Evolutionary conservation across 2,329 filamentous ascomycete genomes (phyloP).

Genomic region (Diaporthe sp.): DNA sequence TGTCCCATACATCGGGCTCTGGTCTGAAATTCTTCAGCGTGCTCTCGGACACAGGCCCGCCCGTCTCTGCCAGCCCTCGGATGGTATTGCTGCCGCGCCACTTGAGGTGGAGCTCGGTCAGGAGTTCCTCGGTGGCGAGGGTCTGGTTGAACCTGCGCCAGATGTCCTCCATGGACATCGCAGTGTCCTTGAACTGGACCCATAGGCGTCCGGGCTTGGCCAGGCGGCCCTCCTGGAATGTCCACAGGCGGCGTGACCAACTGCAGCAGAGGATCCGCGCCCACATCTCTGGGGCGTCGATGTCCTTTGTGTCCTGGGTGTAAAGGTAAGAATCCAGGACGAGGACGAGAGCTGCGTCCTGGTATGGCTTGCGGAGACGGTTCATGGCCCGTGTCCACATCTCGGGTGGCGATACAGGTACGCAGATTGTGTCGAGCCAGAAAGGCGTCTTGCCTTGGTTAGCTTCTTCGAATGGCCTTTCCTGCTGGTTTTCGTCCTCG

Average conservation of each 20-base stretch:
- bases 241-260: conserved; percentile 22
- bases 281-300: neutral
- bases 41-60: neutral
- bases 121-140: conserved; percentile 2
- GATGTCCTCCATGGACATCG: neutral
- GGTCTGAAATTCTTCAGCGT: neutral
- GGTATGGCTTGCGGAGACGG: conserved; percentile 8
- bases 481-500: neutral
- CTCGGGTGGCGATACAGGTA: neutral
- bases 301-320: neutral
- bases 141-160: neutral
- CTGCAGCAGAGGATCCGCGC: conserved; percentile 14
- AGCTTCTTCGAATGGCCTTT: too few species aligned
- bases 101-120: neutral
- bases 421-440: conserved; percentile 22
- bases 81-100: conserved; percentile 2
- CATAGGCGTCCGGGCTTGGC: conserved; percentile 3
- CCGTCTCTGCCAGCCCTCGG: neutral
- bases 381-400: conserved; percentile 7
- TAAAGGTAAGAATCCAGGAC: conserved; percentile 21
- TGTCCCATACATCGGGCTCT: neutral
- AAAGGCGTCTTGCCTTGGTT: neutral
- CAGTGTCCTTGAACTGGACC: neutral
- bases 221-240: conserved; percentile 18
- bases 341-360: conserved; percentile 10